Evolutionary conservation across 345 rosid species (phyloP), one percentile per base, ranked within the genome.

Genomic region (Carallia brachiata): DNA sequence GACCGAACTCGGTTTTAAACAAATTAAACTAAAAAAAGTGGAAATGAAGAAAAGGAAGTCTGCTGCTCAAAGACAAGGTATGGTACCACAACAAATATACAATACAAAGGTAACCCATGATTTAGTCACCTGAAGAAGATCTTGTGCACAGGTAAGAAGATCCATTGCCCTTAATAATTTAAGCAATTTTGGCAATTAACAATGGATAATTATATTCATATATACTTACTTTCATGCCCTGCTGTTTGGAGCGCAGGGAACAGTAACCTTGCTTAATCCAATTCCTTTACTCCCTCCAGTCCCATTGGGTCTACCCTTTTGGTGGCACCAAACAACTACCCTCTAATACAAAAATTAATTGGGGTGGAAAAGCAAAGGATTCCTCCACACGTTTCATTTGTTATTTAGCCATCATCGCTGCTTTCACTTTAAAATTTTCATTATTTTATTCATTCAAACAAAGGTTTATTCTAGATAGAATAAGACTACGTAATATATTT

Each of bases 111-210:
- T 72, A 68, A 31, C 81, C 82, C 84, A 79, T 83, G 87, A 87
- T 81, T 84, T 82, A 50, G 72, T 81, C 86, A 82, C 79, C 82
- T 83, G 88, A 84, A 84, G 52, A 65, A 84, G 78, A 87, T 84
- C 83, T 87, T 72, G 61, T 47, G 82, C 68, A 75, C 81, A 80
- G 85, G 71, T 63, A 74, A 79, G 84, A 70, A 75, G 80, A 81
- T 84, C 80, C 69, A 61, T 17, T 44, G 72, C 54, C 48, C 48
- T 31, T 23, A 62, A 61, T 72, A 68, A 62, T 61, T 68, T 18
- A 73, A 56, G 1, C 60, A 23, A 56, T 56, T 27, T n/a, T 55
- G 30, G 23, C 9, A 4, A 27, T 19, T 9, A 56, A 23, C 60
- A 56, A 23, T 23, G 60, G 15, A 56, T 56, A 56, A 56, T 27